Evolutionary conservation across 1,139 yeast species (phyloP).

Genomic region (Magnusiomyces sp.): DNA sequence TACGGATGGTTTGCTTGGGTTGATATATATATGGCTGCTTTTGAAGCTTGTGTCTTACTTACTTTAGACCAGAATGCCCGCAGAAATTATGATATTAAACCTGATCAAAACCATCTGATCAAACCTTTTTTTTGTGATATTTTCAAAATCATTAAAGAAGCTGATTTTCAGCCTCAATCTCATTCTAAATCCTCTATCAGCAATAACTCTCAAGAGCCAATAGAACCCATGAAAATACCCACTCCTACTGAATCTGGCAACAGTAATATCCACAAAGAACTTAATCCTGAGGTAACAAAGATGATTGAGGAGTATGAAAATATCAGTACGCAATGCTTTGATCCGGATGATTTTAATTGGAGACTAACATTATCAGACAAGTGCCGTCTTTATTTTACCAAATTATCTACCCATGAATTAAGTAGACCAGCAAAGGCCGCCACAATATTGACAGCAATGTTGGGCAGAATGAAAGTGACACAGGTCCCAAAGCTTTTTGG

Average conservation of each 20-base stretch:
- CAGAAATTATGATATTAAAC: neutral
- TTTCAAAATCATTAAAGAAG: too few species aligned
- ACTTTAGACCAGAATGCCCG: neutral
- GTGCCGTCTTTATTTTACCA: neutral
- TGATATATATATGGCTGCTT: conserved; percentile 2
- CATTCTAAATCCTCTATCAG: too few species aligned
- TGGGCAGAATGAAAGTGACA: neutral
- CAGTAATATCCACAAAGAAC: neutral
- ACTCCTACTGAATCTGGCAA: neutral
- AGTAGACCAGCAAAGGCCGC: conserved; percentile 1
- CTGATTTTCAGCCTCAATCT: too few species aligned
- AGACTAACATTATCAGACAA: neutral
- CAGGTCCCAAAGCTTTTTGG: conserved; percentile 1
- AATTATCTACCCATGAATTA: neutral
- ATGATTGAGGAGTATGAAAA: too few species aligned
- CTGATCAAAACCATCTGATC: neutral
- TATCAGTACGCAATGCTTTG: too few species aligned
- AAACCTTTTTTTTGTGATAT: too few species aligned
- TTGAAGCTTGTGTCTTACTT: conserved; percentile 1
- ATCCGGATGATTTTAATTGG: neutral
- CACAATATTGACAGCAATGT: conserved; percentile 1
- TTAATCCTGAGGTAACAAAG: too few species aligned
- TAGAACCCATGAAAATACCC: too few species aligned
- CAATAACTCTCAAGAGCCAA: too few species aligned
- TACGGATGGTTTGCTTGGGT: conserved; percentile 4